These are phyloP conservation scores for Silene noctiflora DNA, from an alignment of 179 eudicot species.

Conservation along the genomic window DNA sequence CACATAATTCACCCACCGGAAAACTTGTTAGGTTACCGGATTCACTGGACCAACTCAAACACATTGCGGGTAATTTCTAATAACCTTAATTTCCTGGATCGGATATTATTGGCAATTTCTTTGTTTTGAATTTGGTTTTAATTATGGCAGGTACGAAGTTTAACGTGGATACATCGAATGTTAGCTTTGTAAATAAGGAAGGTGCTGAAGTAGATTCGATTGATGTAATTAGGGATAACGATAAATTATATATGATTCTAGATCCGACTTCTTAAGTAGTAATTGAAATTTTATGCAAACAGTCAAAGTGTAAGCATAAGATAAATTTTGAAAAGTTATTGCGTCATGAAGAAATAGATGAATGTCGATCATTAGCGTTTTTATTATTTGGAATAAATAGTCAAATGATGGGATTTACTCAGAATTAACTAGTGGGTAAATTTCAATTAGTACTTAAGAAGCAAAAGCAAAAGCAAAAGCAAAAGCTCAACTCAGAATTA, in stretches of 20 bases:
- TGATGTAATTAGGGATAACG: constrained; percentile 76
- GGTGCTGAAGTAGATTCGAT: constrained; percentile 71
- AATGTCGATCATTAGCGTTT: no score
- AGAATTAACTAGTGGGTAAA: no score
- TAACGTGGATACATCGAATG: constrained; percentile 47
- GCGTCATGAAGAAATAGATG: no score
- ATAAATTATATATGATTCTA: constrained; percentile 53
- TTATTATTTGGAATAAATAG: no score
- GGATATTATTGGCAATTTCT: background rate
- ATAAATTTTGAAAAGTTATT: background rate
- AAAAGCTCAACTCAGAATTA: no score
- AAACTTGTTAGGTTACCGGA: constrained; percentile 52
- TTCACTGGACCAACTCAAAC: constrained; percentile 55
- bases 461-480: no score
- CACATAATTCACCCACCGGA: constrained; percentile 35
- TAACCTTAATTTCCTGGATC: no score
- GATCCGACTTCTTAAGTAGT: background rate
- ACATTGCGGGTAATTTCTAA: constrained; percentile 56
- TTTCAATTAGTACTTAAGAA: no score
- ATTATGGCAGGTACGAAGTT: constrained; percentile 55
- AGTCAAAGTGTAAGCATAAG: background rate
- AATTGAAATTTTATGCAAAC: background rate
- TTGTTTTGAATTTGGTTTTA: background rate
- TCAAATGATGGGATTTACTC: no score
- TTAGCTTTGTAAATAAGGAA: constrained; percentile 48